Conservation (phyloP, 306 rosid species). For the Prinsepia uniflora region DNA sequence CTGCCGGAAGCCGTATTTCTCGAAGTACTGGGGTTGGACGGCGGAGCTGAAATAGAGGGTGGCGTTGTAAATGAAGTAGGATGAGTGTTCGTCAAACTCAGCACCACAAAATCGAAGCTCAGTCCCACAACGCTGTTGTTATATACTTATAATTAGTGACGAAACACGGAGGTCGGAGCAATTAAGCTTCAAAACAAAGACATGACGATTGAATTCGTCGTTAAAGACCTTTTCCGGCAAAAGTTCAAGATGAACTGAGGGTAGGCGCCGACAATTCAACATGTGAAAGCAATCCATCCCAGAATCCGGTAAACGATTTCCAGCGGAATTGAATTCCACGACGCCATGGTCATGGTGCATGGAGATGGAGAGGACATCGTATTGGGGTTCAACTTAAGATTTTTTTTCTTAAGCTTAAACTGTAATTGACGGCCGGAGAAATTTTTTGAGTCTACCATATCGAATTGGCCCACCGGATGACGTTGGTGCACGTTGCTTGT, state of each 20-base stretch:
- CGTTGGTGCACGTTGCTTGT: too few species aligned
- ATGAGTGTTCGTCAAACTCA: conserved; percentile 68
- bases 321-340: conserved; percentile 66
- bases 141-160: background rate
- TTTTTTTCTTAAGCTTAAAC: background rate
- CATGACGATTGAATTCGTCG: too few species aligned
- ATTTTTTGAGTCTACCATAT: too few species aligned
- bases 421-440: too few species aligned
- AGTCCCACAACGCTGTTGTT: conserved; percentile 76
- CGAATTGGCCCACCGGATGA: too few species aligned
- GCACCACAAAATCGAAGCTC: conserved; percentile 70
- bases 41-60: conserved; percentile 65
- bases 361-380: background rate
- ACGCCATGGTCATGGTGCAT: conserved; percentile 42
- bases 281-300: conserved; percentile 67
- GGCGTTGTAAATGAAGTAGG: conserved; percentile 69
- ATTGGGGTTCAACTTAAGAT: too few species aligned
- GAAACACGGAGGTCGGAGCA: background rate
- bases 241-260: conserved; percentile 75
- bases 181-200: too few species aligned
- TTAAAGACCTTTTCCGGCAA: conserved; percentile 61
- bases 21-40: conserved; percentile 56
- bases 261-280: conserved; percentile 62
- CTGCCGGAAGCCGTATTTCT: conserved; percentile 59
- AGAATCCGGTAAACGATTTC: conserved; percentile 54